Evolutionary conservation across 129 eudicot species (phyloP).

Genomic region (Lonicera japonica): DNA sequence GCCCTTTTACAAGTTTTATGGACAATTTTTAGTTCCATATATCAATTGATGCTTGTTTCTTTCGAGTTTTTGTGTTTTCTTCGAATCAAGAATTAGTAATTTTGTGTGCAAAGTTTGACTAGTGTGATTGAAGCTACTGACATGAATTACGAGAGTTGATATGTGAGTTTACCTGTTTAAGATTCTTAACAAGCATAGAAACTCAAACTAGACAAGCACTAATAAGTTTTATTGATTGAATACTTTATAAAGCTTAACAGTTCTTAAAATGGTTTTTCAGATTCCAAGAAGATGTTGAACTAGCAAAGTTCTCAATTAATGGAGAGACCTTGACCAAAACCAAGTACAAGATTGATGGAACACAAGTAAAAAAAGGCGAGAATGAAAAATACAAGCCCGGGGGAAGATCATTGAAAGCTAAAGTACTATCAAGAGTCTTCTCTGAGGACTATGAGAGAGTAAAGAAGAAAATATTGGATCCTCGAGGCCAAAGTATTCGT

Average conservation of each 20-base stretch:
- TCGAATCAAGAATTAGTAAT: too few species aligned
- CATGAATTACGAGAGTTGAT: too few species aligned
- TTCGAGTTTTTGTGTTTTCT: too few species aligned
- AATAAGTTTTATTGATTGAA: background rate
- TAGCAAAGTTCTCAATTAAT: constrained; percentile 27
- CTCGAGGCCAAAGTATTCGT: constrained; percentile 61
- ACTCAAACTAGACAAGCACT: too few species aligned
- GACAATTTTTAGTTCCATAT: too few species aligned
- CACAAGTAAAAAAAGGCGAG: constrained; percentile 37
- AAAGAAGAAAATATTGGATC: constrained; percentile 75
- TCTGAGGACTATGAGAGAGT: constrained; percentile 91
- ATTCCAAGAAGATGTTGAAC: constrained; percentile 53
- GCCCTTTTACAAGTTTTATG: too few species aligned
- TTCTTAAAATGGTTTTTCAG: constrained; percentile 28
- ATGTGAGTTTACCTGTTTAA: too few species aligned
- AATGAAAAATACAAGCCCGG: constrained; percentile 19
- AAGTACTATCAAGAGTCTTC: constrained; percentile 89
- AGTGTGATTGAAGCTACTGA: too few species aligned
- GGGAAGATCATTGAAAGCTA: constrained; percentile 52
- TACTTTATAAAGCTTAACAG: background rate
- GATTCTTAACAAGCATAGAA: too few species aligned
- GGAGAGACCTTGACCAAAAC: constrained; percentile 43
- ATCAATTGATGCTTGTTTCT: too few species aligned
- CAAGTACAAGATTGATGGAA: constrained; percentile 60
- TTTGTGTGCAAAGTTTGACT: too few species aligned